Evolutionary conservation across 1,139 yeast species (phyloP).

Genomic region (Debaryomyces coudertii): DNA sequence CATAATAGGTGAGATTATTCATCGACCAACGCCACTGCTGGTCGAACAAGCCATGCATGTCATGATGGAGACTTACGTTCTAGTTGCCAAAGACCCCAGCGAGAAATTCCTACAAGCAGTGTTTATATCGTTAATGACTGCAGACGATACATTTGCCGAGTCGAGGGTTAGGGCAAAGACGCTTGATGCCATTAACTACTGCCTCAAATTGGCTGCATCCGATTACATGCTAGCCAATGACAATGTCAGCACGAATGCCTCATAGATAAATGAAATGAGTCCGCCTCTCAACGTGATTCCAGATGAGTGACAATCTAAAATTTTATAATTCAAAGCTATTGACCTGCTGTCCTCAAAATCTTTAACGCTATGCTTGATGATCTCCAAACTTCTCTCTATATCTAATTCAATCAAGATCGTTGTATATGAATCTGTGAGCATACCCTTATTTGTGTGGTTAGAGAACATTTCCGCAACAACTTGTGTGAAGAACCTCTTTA

Average conservation of each 20-base stretch:
- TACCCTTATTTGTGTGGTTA: constrained; percentile 6
- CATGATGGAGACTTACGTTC: constrained; percentile 3
- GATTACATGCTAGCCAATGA: constrained; percentile 2
- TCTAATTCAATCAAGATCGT: constrained; percentile 4
- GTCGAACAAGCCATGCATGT: background rate
- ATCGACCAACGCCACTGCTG: background rate
- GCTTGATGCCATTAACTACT: background rate
- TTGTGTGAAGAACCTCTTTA: background rate
- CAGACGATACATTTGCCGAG: background rate
- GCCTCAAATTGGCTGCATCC: background rate
- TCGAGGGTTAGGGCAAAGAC: background rate
- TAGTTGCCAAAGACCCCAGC: background rate
- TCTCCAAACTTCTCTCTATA: constrained; percentile 1
- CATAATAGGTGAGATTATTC: background rate
- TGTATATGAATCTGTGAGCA: constrained; percentile 9
- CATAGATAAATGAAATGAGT: constrained; percentile 3
- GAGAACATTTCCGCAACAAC: constrained; percentile 6
- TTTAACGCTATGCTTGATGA: background rate
- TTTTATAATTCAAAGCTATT: constrained; percentile 5
- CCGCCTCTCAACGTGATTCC: constrained; percentile 3
- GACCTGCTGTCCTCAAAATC: background rate
- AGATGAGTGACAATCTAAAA: constrained; percentile 8
- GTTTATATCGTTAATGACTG: background rate
- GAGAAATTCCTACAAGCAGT: background rate
- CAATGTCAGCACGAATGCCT: constrained; percentile 1